These are phyloP conservation scores for Euptelea pleiosperma DNA, from an alignment of 164 flowering plant genomes.

Conservation along the genomic window DNA sequence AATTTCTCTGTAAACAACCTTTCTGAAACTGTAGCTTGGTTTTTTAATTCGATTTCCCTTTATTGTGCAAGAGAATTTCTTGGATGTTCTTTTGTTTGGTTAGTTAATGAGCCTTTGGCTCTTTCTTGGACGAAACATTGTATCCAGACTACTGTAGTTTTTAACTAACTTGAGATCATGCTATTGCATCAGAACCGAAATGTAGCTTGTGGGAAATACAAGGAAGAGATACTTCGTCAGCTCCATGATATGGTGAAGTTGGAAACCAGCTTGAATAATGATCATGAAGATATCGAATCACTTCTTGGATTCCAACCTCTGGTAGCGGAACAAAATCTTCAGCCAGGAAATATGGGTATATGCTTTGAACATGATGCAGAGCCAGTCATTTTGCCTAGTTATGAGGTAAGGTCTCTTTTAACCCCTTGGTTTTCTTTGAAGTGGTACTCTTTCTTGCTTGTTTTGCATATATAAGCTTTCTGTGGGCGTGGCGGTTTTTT, in stretches of 20 bases:
- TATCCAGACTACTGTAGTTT: neutral
- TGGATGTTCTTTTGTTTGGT: neutral
- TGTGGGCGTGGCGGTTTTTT: neutral
- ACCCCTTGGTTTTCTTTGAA: neutral
- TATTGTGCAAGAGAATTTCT: neutral
- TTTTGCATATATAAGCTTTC: neutral
- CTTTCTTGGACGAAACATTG: neutral
- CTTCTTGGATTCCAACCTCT: conserved; percentile 24
- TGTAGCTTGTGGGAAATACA: conserved; percentile 64
- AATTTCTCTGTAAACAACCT: neutral
- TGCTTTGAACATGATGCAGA: conserved; percentile 20
- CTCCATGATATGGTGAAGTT: conserved; percentile 51
- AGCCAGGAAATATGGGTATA: conserved; percentile 11
- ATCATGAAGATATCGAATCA: conserved; percentile 25
- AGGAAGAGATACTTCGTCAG: conserved; percentile 65
- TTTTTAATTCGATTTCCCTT: no score
- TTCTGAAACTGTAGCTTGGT: neutral
- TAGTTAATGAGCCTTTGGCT: neutral
- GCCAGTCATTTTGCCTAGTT: conserved; percentile 16
- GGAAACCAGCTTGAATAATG: conserved; percentile 35
- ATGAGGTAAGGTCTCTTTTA: conserved; percentile 25
- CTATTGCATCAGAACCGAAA: conserved; percentile 56
- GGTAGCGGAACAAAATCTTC: conserved; percentile 21
- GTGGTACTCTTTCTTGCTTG: neutral
- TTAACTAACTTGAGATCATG: conserved; percentile 7